Evolutionary conservation across 1,139 yeast species (phyloP), one percentile per base, ranked within the genome.

Genomic region (Debaryomycetaceae sp.): DNA sequence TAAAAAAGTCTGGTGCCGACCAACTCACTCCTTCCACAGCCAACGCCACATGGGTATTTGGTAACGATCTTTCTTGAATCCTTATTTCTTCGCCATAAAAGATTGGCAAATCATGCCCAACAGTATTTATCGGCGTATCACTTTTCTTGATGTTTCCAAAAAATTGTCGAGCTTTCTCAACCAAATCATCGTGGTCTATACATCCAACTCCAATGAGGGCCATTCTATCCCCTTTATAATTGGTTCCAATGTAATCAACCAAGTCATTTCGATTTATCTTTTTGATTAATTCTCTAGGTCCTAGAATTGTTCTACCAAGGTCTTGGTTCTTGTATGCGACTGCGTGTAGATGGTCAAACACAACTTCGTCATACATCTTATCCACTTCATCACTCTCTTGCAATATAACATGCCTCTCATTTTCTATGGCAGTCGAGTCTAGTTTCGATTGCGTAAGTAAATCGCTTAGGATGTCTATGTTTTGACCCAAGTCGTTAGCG

Each of bases 1-100:
- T 87, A 72, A 90, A 91, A 68, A 91, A 93, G 64, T 93, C 98
- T 6, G 95, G 91, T 5, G 95, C 89, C 33, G 88, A 85, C 99
- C 99, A 93, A 40, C 96, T 85, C 24, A 91, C 97, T 56, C 99
- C 98, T 69, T 93, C 99, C n/a, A 93, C 85, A 9, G 97, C 95
- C 49, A 93, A 69, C 6, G 97, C 99, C 46, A 90, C 82, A 67
- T 93, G 95, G 2, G 97, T 91, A 6, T 84, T 84, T 24, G 97
- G 97, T 61, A 93, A 69, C 1, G 95, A 73, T 52, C 81, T 82
- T 57, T 93, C 97, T 56, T 86, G 84, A 46, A 90, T 78, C 55
- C 91, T 82, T 45, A 87, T 81, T 65, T 93, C 98, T 46, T 91
- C 93, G 29, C 96, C 95, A 52, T 81, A 72, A 64, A 93, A 93